Conservation (phyloP, 768 basidiomycete species). For the Albatrellus ellisii region DNA sequence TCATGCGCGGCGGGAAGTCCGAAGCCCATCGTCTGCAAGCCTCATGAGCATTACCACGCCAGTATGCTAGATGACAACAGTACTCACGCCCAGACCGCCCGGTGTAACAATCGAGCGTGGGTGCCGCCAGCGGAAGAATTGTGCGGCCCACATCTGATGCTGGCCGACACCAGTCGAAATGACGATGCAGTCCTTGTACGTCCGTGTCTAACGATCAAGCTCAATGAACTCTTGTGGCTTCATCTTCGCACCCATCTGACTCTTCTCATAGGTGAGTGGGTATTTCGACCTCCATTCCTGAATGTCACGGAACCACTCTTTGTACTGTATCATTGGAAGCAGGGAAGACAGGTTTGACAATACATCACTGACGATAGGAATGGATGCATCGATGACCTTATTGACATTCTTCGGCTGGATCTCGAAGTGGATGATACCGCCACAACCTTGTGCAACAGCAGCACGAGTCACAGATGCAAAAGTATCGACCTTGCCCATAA, state of each 20-base stretch:
- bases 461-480: slow-evolving; percentile 88
- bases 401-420: slow-evolving; percentile 98
- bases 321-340: slow-evolving; percentile 68
- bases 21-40: slow-evolving; percentile 86
- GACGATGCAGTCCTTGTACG: slow-evolving; percentile 78
- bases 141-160: slow-evolving; percentile 99
- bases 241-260: slow-evolving; percentile 47
- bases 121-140: slow-evolving; percentile 82
- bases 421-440: slow-evolving; percentile 99
- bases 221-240: slow-evolving; percentile 97
- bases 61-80: neutral
- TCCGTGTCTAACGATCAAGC: slow-evolving; percentile 65
- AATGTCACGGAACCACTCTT: slow-evolving; percentile 77
- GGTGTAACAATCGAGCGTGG: slow-evolving; percentile 86
- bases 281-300: slow-evolving; percentile 73
- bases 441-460: slow-evolving; percentile 74
- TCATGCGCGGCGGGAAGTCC: slow-evolving; percentile 96
- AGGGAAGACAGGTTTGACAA: slow-evolving; percentile 68
- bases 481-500: slow-evolving; percentile 78
- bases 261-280: slow-evolving; percentile 80
- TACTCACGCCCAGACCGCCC: slow-evolving; percentile 87
- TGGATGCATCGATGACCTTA: slow-evolving; percentile 92
- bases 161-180: slow-evolving; percentile 94
- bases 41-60: neutral
- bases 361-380: slow-evolving; percentile 92